Conservation (phyloP, 805 yeast genomes). For the Cyberlindnera meyerae region DNA sequence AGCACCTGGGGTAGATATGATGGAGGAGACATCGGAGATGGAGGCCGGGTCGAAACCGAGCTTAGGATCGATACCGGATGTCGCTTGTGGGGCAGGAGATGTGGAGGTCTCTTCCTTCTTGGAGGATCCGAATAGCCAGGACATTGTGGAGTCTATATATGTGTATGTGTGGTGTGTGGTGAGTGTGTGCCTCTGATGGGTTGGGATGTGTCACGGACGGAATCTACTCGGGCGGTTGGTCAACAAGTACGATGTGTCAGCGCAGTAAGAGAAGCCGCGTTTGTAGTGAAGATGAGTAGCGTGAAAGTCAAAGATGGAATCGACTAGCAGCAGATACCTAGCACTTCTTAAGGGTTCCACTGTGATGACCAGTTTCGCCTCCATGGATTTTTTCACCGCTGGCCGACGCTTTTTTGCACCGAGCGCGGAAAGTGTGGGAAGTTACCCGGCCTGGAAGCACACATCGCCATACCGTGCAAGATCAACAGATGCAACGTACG, state of each 20-base stretch:
- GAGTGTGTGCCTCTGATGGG: not conserved
- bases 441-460: conserved; percentile 6
- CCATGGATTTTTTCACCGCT: conserved; percentile 11
- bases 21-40: conserved; percentile 57
- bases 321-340: too few species aligned
- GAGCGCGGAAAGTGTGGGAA: not conserved
- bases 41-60: conserved; percentile 62
- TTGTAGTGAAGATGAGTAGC: not conserved
- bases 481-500: too few species aligned
- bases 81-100: conserved; percentile 9
- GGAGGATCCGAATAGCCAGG: conserved; percentile 28
- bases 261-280: too few species aligned
- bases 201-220: conserved; percentile 3
- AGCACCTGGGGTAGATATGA: conserved; percentile 55
- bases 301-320: not conserved
- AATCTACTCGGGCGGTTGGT: not conserved
- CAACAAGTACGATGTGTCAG: too few species aligned
- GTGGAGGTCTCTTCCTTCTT: conserved; percentile 21
- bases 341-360: too few species aligned
- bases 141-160: conserved; percentile 17
- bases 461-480: too few species aligned
- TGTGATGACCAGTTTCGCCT: conserved; percentile 2
- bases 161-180: not conserved
- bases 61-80: conserved; percentile 17
- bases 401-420: conserved; percentile 12